Conservation (phyloP, 2,329 filamentous ascomycete genomes). For the Exutisphaerella laricina region DNA sequence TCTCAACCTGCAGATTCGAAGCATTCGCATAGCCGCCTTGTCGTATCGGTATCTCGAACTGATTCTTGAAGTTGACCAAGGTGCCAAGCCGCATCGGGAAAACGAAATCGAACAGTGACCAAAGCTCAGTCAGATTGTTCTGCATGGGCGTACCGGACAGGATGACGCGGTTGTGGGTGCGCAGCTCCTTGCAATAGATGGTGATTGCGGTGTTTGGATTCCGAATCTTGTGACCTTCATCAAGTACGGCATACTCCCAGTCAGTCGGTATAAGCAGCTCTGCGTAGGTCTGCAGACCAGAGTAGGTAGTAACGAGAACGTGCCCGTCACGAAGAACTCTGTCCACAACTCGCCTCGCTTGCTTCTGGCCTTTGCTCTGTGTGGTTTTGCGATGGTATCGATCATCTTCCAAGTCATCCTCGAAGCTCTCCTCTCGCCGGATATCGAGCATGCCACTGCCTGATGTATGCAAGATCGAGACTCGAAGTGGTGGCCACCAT, state of each 20-base stretch:
- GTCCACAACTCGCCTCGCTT: conserved; percentile 74
- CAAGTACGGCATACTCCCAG: conserved; percentile 91
- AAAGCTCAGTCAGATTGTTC: conserved; percentile 90
- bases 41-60: conserved; percentile 91
- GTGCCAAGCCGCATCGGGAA: conserved; percentile 94
- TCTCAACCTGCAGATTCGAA: conserved; percentile 88
- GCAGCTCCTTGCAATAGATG: conserved; percentile 88
- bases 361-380: conserved; percentile 55
- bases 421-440: conserved; percentile 53
- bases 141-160: conserved; percentile 96
- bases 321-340: conserved; percentile 79
- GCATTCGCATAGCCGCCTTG: conserved; percentile 94
- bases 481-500: conserved; percentile 98
- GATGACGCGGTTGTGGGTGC: conserved; percentile 84
- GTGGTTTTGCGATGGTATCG: conserved; percentile 22
- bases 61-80: conserved; percentile 78
- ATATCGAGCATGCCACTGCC: conserved; percentile 94
- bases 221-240: conserved; percentile 96
- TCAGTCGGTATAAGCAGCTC: conserved; percentile 74
- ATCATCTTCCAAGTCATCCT: conserved; percentile 56
- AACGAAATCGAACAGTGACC: conserved; percentile 97
- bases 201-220: conserved; percentile 95
- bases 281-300: conserved; percentile 87
- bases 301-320: conserved; percentile 91
- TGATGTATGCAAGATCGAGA: conserved; percentile 90